Conservation (phyloP, 305 asterid species). For the Fraxinus platypoda region DNA sequence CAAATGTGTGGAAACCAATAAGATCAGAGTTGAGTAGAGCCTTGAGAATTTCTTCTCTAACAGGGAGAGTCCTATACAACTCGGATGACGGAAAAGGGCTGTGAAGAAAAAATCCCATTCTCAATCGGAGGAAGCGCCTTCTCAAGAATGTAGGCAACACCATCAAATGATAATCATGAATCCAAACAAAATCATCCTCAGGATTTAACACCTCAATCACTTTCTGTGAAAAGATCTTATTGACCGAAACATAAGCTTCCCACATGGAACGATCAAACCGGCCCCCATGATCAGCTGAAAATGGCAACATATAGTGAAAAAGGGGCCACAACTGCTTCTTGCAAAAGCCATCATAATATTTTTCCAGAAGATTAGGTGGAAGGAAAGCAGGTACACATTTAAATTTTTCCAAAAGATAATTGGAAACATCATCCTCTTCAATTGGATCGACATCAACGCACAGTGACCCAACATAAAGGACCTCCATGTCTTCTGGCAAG, state of each 20-base stretch:
- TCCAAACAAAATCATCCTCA: slow-evolving; percentile 63
- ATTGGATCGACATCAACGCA: slow-evolving; percentile 46
- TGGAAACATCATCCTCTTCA: slow-evolving; percentile 55
- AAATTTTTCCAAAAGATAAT: slow-evolving; percentile 40
- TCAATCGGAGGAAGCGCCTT: slow-evolving; percentile 47
- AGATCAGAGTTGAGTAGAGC: slow-evolving; percentile 56
- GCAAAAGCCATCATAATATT: slow-evolving; percentile 53
- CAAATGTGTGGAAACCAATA: slow-evolving; percentile 64
- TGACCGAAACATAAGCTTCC: slow-evolving; percentile 55
- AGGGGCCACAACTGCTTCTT: slow-evolving; percentile 59
- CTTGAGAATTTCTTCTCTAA: slow-evolving; percentile 57
- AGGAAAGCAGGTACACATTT: slow-evolving; percentile 48
- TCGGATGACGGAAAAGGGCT: slow-evolving; percentile 64
- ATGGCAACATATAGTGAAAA: slow-evolving; percentile 56
- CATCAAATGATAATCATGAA: slow-evolving; percentile 66
- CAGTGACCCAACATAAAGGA: slow-evolving; percentile 45
- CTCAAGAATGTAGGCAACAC: slow-evolving; percentile 62
- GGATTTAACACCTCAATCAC: slow-evolving; percentile 62
- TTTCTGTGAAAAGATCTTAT: slow-evolving; percentile 52
- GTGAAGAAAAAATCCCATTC: slow-evolving; percentile 65
- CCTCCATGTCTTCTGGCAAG: slow-evolving; percentile 59
- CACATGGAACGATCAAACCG: slow-evolving; percentile 53
- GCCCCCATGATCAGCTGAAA: slow-evolving; percentile 50
- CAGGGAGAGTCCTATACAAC: slow-evolving; percentile 58
- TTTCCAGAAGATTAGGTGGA: slow-evolving; percentile 40